Percentiles rank a stretch among this genome's conserved stretches.
These are phyloP conservation scores for Brassica nigra DNA, from an alignment of 345 rosid genomes.

Conservation along the genomic window DNA sequence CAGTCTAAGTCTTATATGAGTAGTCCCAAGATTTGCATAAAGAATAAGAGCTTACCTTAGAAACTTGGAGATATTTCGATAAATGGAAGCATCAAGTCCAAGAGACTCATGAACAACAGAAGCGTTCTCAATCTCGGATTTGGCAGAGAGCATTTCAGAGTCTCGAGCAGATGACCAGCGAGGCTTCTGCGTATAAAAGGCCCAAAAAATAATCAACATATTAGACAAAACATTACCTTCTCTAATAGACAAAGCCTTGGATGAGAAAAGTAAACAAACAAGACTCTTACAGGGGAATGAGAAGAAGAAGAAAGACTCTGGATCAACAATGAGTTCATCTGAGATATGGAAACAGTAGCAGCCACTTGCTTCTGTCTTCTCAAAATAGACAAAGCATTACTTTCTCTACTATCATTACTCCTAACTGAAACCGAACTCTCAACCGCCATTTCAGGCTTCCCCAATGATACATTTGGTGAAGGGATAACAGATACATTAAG, in stretches of 20 bases:
- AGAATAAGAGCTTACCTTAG: constrained; percentile 41
- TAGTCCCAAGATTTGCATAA: not conserved
- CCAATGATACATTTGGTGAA: constrained; percentile 12
- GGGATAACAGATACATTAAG: not conserved
- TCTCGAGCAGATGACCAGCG: constrained; percentile 58
- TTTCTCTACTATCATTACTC: constrained; percentile 27
- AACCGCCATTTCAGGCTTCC: constrained; percentile 23
- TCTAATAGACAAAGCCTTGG: constrained; percentile 6
- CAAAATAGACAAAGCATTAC: constrained; percentile 28
- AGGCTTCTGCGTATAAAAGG: constrained; percentile 52
- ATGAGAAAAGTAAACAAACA: not conserved
- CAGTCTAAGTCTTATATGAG: not conserved
- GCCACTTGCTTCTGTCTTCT: constrained; percentile 8
- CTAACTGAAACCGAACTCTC: constrained; percentile 24
- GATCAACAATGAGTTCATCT: constrained; percentile 59
- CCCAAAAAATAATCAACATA: not conserved
- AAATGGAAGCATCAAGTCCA: constrained; percentile 54
- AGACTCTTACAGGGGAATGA: constrained; percentile 51
- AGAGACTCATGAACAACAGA: constrained; percentile 37
- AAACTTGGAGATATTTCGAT: constrained; percentile 72
- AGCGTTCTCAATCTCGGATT: constrained; percentile 60
- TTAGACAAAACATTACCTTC: not conserved
- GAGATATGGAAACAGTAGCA: constrained; percentile 47
- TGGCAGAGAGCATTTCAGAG: constrained; percentile 60
- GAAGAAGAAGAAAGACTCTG: constrained; percentile 50